Percentiles rank a stretch among this genome's conserved stretches.
These are phyloP conservation scores for Gloeostereum incarnatum DNA, from an alignment of 768 basidiomycete genomes.

Conservation along the genomic window DNA sequence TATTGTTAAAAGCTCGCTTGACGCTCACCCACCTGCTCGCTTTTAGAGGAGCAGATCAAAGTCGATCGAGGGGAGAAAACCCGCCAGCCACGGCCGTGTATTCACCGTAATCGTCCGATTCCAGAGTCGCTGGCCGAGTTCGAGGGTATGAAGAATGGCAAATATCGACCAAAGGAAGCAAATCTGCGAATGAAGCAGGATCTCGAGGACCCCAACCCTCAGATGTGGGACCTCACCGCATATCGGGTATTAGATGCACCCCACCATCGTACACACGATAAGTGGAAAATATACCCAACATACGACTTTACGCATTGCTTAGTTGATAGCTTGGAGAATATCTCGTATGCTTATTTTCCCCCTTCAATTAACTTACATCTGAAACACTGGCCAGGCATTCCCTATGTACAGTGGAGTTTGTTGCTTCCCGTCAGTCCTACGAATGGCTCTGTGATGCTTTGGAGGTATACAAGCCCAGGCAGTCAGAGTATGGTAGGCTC, in stretches of 20 bases:
- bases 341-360: conserved; percentile 61
- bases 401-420: conserved; percentile 92
- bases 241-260: conserved; percentile 87
- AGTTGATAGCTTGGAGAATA: conserved; percentile 97
- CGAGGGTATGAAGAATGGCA: conserved; percentile 84
- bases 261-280: conserved; percentile 88
- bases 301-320: conserved; percentile 99
- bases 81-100: conserved; percentile 73
- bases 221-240: conserved; percentile 99
- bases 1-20: not conserved
- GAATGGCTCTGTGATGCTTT: conserved; percentile 98
- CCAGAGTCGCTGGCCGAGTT: conserved; percentile 85
- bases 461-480: conserved; percentile 94
- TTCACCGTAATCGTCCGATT: conserved; percentile 82
- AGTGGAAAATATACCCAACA: conserved; percentile 97
- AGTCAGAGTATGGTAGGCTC: conserved; percentile 93
- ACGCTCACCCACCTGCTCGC: conserved; percentile 3
- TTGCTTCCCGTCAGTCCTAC: conserved; percentile 92
- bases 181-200: conserved; percentile 98
- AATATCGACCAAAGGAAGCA: conserved; percentile 87
- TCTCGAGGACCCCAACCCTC: conserved; percentile 84
- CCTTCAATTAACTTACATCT: not conserved
- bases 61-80: conserved; percentile 79
- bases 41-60: conserved; percentile 85
- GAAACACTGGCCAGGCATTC: conserved; percentile 79